Conservation (phyloP, 2,329 filamentous ascomycete species). For the Endothia cerciana region DNA sequence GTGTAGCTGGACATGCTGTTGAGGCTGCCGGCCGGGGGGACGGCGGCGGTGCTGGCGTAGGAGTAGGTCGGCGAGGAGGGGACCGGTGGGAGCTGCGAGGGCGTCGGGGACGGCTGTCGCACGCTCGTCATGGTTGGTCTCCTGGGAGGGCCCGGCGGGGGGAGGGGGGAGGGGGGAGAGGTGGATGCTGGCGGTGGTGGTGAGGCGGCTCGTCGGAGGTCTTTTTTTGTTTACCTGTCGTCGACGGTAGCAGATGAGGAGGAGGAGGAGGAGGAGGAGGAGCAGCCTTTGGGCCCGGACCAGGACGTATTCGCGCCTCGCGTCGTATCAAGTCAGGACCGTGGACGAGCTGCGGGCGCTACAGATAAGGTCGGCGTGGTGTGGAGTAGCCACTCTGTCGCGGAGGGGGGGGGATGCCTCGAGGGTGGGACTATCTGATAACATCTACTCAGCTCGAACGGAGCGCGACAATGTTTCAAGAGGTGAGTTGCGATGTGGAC, state of each 20-base stretch:
- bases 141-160: not conserved
- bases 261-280: too few relatives aligned
- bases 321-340: too few relatives aligned
- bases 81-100: constrained; percentile 62
- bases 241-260: not conserved
- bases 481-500: not conserved
- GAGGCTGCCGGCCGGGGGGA: constrained; percentile 33
- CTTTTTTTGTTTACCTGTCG: not conserved
- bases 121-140: constrained; percentile 21
- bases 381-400: not conserved
- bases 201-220: too few relatives aligned
- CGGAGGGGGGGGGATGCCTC: too few relatives aligned
- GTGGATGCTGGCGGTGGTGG: too few relatives aligned
- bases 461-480: not conserved
- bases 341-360: not conserved
- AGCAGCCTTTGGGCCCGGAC: not conserved
- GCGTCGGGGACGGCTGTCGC: constrained; percentile 52
- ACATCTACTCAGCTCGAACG: too few relatives aligned
- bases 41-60: constrained; percentile 45
- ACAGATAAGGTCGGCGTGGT: not conserved
- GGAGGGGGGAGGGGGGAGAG: not conserved
- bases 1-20: constrained; percentile 45
- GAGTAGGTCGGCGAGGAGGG: constrained; percentile 67
- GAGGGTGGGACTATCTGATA: too few relatives aligned
- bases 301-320: not conserved